A percentile compares a stretch with the other conserved stretches of the same genome.
Conservation (phyloP, 192 early-diverging fungal genomes). For the Linnemannia hyalina region DNA sequence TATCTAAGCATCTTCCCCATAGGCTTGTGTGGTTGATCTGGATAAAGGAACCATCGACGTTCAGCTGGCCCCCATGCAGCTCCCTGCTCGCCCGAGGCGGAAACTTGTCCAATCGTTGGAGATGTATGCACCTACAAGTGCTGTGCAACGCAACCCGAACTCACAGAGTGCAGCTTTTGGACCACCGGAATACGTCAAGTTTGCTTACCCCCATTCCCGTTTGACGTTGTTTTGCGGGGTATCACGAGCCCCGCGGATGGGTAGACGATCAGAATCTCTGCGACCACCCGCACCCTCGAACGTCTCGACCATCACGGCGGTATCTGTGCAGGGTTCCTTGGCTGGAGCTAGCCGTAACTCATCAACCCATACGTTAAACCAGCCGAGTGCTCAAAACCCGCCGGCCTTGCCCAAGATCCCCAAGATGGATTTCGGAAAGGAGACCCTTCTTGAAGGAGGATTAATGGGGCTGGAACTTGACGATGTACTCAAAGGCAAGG, state of each 20-base stretch:
- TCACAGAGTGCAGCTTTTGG: slow-evolving; percentile 59
- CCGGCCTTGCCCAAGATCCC: slow-evolving; percentile 22
- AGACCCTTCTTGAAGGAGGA: slow-evolving; percentile 30
- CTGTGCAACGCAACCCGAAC: slow-evolving; percentile 30
- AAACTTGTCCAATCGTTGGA: slow-evolving; percentile 75
- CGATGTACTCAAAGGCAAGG: slow-evolving; percentile 1
- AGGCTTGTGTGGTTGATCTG: slow-evolving; percentile 77
- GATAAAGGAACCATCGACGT: slow-evolving; percentile 74
- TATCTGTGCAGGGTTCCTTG: slow-evolving; percentile 12
- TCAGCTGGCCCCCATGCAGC: slow-evolving; percentile 48
- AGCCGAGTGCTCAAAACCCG: neutral
- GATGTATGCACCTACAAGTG: slow-evolving; percentile 61
- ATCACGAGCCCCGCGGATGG: slow-evolving; percentile 45
- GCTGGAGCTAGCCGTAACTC: slow-evolving; percentile 28
- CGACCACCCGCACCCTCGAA: slow-evolving; percentile 12
- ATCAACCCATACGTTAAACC: slow-evolving; percentile 14
- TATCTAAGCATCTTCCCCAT: neutral
- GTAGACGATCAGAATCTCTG: slow-evolving; percentile 6
- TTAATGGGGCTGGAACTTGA: slow-evolving; percentile 12
- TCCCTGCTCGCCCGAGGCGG: slow-evolving; percentile 73
- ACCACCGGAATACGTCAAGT: slow-evolving; percentile 68
- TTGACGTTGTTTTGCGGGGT: slow-evolving; percentile 55
- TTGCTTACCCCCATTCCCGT: slow-evolving; percentile 71
- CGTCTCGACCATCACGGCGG: slow-evolving; percentile 17
- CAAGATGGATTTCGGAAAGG: slow-evolving; percentile 39